Base-by-base conservation (phyloP, 73 alveolate genomes). In the Paramecium sonneborni region DNA sequence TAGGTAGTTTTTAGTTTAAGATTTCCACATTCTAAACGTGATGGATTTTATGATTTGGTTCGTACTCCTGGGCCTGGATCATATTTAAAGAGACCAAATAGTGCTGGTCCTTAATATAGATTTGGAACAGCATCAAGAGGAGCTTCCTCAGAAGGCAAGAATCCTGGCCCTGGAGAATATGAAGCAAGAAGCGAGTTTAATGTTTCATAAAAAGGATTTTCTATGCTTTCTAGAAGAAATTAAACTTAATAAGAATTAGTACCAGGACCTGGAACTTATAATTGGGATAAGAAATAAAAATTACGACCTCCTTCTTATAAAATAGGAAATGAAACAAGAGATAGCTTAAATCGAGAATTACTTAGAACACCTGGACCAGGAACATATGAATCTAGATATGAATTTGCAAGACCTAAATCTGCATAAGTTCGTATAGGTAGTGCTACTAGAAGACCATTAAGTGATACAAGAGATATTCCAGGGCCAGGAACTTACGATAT, bases 221-320 rank as follows among this genome's bases (percentile, higher is more conserved):
- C 87, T 14, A 88, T 69, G 90, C 88, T 76, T 21, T 76, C 87
- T 26, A 39, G 91, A 39, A 88, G 74, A 38, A 57, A 76, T 69
- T 55, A 88, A 69, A 76, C 94, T 5, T 43, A 57, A 21, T 57
- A 70, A 41, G 74, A 88, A 67, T 57, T 43, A 21, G 84, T 70
- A 26, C 94, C 94, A 32, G 94, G 94, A 23, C 94, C 94, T 70
- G 94, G 94, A 88, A 38, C 67, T 34, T 88, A 88, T 18, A 41
- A 44, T 46, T 79, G 90, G 90, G 90, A 79, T 23, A 79, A 79
- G 72, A 41, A 79, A 79, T 14, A 79, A 44, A 79, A 79, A 24
- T 38, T 44, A 6, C 46, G 41, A 10, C 90, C 90, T 39, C 90
- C 90, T 14, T 79, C 90, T 3, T 79, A 79, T 34, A 79, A 79